Percentiles rank a stretch among this genome's conserved stretches.
phyloP scores from a whole-genome alignment of 2,329 filamentous ascomycete genomes.

The Ophiocordyceps sinensis region DNA sequence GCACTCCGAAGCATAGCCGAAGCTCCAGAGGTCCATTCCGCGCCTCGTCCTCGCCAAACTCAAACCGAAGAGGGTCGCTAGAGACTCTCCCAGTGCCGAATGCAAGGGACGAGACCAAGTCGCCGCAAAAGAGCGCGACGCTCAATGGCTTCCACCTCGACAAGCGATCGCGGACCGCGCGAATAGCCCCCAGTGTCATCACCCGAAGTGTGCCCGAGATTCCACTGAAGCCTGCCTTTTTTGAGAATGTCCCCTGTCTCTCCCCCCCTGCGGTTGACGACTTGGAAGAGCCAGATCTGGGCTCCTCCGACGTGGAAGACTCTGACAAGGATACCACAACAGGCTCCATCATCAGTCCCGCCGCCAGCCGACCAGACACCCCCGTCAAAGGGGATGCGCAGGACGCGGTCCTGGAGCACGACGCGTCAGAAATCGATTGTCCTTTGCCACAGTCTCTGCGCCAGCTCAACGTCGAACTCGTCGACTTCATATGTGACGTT shows the following conservation, averaged over 20 bases:
- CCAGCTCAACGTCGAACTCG: conserved; percentile 35
- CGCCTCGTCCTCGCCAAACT: conserved; percentile 11
- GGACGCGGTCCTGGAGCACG: conserved; percentile 13
- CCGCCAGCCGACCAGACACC: conserved; percentile 1
- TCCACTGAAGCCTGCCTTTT: conserved; percentile 21
- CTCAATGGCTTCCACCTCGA: conserved; percentile 17
- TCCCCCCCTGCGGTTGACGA: conserved; percentile 11
- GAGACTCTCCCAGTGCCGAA: conserved; percentile 15
- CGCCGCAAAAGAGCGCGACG: conserved; percentile 15
- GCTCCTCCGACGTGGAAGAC: conserved; percentile 7
- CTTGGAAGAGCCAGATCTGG: conserved; percentile 7
- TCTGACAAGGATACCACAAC: conserved; percentile 1
- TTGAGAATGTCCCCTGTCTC: conserved; percentile 18
- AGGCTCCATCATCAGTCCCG: neutral
- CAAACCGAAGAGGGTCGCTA: conserved; percentile 14
- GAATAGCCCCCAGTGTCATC: conserved; percentile 11
- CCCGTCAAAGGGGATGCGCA: conserved; percentile 6
- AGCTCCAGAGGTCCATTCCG: conserved; percentile 9
- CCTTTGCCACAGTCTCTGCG: conserved; percentile 43
- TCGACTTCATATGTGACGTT: conserved; percentile 47
- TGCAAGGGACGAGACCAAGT: conserved; percentile 14
- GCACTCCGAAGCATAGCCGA: conserved; percentile 3
- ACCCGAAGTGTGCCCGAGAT: conserved; percentile 18
- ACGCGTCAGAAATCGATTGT: conserved; percentile 7
- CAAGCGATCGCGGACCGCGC: conserved; percentile 18